A percentile compares a stretch with the other conserved stretches of the same genome.
Conservation (phyloP, 2,329 filamentous ascomycete genomes). For the Fusarium veterinarium region DNA sequence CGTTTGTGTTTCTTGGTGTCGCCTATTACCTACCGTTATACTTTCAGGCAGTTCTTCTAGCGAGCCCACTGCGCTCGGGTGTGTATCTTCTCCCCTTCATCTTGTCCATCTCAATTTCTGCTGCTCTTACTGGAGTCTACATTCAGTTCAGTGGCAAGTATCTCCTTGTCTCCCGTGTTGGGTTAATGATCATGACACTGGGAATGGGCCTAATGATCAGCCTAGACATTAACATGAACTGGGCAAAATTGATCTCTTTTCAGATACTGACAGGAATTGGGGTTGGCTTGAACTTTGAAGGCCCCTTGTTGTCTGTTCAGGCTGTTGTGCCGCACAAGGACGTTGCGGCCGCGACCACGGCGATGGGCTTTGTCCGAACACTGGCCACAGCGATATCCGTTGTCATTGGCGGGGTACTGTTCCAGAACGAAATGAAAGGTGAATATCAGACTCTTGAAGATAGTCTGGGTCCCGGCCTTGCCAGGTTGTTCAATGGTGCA, state of each 20-base stretch:
- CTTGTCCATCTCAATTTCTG: slow-evolving; percentile 57
- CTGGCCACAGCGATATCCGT: slow-evolving; percentile 72
- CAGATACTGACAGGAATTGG: slow-evolving; percentile 71
- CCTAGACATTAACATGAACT: slow-evolving; percentile 62
- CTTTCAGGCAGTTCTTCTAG: slow-evolving; percentile 74
- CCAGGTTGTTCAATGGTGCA: slow-evolving; percentile 62
- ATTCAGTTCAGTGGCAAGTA: slow-evolving; percentile 69
- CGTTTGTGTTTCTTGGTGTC: slow-evolving; percentile 70
- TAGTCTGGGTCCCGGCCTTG: slow-evolving; percentile 59
- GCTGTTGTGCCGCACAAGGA: slow-evolving; percentile 68
- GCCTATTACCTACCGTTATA: slow-evolving; percentile 81
- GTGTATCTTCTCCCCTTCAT: slow-evolving; percentile 73
- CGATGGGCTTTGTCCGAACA: slow-evolving; percentile 71
- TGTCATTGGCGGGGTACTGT: slow-evolving; percentile 76
- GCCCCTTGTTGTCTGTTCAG: slow-evolving; percentile 73
- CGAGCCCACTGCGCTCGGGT: slow-evolving; percentile 69
- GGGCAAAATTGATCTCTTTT: slow-evolving; percentile 62
- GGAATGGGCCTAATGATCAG: slow-evolving; percentile 69
- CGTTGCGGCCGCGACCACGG: slow-evolving; percentile 71
- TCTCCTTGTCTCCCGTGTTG: slow-evolving; percentile 64
- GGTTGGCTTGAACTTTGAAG: slow-evolving; percentile 71
- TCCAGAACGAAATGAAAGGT: slow-evolving; percentile 74
- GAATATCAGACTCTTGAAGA: slow-evolving; percentile 58
- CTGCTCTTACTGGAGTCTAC: slow-evolving; percentile 55
- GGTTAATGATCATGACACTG: slow-evolving; percentile 65